Percentiles rank a stretch among this genome's conserved stretches.
Conservation (phyloP, 2,329 filamentous ascomycete genomes). For the Exophiala spinifera region DNA sequence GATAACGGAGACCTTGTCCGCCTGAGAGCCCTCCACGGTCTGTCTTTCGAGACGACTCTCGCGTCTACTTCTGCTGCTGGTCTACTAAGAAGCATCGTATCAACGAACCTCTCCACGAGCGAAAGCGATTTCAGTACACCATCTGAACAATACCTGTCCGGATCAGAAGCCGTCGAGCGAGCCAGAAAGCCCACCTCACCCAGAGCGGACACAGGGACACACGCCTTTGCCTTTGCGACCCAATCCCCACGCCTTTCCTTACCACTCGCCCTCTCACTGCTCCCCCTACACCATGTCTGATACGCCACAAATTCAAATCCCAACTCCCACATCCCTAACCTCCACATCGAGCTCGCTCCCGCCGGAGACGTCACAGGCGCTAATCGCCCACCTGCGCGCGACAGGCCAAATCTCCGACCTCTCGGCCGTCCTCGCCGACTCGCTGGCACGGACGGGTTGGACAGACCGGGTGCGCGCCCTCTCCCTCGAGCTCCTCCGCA, state of each 20-base stretch:
- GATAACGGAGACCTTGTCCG: too few relatives aligned
- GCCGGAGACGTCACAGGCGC: constrained; percentile 16
- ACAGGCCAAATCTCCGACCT: constrained; percentile 54
- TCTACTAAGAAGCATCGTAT: neutral
- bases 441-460: constrained; percentile 58
- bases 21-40: too few relatives aligned
- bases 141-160: neutral
- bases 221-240: too few relatives aligned
- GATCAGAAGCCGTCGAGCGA: too few relatives aligned
- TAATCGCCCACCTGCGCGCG: constrained; percentile 26
- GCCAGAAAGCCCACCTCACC: too few relatives aligned
- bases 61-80: too few relatives aligned
- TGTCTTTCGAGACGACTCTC: too few relatives aligned
- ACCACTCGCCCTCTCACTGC: neutral
- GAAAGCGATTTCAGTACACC: neutral
- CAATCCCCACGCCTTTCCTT: too few relatives aligned
- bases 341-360: constrained; percentile 14
- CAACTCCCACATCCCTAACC: constrained; percentile 20
- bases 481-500: constrained; percentile 55
- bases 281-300: constrained; percentile 4
- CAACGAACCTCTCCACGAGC: neutral
- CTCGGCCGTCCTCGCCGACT: constrained; percentile 52
- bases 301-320: constrained; percentile 14
- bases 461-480: constrained; percentile 54
- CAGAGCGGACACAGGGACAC: too few relatives aligned